Conservation (phyloP, 345 rosid species). For the Diplotaxis tenuifolia region DNA sequence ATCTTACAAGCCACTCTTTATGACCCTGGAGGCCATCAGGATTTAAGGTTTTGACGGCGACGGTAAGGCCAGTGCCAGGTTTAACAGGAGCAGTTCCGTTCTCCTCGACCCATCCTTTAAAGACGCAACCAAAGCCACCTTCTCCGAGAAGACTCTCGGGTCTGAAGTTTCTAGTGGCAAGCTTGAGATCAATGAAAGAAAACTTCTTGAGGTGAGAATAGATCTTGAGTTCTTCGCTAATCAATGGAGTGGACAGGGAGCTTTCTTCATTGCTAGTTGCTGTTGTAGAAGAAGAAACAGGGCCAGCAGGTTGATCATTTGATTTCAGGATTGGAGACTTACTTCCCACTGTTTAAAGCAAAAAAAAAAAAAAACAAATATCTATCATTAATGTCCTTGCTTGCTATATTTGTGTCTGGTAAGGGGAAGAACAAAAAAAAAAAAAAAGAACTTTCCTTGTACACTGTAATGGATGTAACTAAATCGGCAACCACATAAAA, state of each 20-base stretch:
- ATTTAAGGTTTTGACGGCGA: conserved; percentile 94
- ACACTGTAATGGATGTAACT: too few relatives aligned
- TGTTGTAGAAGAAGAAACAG: conserved; percentile 57
- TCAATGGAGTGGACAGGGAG: conserved; percentile 75
- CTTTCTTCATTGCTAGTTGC: conserved; percentile 86
- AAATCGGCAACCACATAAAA: too few relatives aligned
- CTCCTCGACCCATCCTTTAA: conserved; percentile 97
- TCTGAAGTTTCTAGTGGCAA: conserved; percentile 95
- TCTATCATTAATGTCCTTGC: not conserved
- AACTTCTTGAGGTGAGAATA: conserved; percentile 84
- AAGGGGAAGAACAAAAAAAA: too few relatives aligned
- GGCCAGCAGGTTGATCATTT: conserved; percentile 68
- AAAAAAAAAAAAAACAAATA: not conserved
- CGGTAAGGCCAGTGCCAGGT: conserved; percentile 97
- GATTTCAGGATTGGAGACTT: conserved; percentile 65
- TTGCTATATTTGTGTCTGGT: too few relatives aligned
- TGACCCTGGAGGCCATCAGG: conserved; percentile 99
- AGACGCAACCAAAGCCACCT: conserved; percentile 98
- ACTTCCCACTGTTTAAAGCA: conserved; percentile 48
- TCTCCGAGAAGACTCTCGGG: conserved; percentile 97
- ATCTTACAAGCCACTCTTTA: conserved; percentile 94
- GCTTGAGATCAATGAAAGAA: conserved; percentile 81
- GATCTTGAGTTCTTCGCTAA: conserved; percentile 87
- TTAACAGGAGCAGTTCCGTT: conserved; percentile 97
- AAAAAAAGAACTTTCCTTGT: too few relatives aligned